These are phyloP conservation scores for Paramecium caudatum DNA, from an alignment of 73 alveolate genomes.

Conservation along the genomic window DNA sequence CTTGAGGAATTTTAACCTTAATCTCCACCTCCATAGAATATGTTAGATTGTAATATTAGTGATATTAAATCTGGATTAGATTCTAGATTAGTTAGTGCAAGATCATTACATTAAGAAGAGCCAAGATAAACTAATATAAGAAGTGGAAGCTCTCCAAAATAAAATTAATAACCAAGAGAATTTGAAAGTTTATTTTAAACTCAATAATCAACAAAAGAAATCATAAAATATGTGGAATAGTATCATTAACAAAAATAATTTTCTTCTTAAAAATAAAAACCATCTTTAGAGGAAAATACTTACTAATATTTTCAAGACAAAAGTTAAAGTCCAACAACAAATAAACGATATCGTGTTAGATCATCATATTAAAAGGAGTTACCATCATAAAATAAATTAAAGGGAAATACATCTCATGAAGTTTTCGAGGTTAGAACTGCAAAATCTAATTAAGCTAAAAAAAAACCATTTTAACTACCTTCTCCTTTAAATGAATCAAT, in stretches of 20 bases:
- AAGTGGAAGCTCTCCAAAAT: background rate
- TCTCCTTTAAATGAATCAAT: slow-evolving; percentile 52
- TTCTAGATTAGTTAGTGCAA: slow-evolving; percentile 18
- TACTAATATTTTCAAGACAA: slow-evolving; percentile 24
- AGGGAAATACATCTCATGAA: slow-evolving; percentile 50
- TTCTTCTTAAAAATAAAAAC: background rate
- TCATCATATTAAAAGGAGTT: slow-evolving; percentile 64
- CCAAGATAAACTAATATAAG: background rate
- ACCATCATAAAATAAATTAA: slow-evolving; percentile 53
- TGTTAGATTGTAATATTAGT: slow-evolving; percentile 22
- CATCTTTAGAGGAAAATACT: background rate
- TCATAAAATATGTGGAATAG: slow-evolving; percentile 53
- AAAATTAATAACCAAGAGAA: slow-evolving; percentile 4
- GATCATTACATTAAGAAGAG: background rate
- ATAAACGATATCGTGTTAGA: slow-evolving; percentile 48
- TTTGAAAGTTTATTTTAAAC: slow-evolving; percentile 49
- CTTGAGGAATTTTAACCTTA: background rate
- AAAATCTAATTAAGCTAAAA: slow-evolving; percentile 23
- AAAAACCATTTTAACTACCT: slow-evolving; percentile 30
- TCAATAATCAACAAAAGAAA: slow-evolving; percentile 58
- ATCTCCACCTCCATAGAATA: slow-evolving; percentile 13
- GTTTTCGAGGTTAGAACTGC: slow-evolving; percentile 47
- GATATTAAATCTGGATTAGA: slow-evolving; percentile 3
- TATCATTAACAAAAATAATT: slow-evolving; percentile 11
- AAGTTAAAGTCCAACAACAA: slow-evolving; percentile 32